Conservation (phyloP, 129 eudicot genomes). For the Pulicaria dysenterica region DNA sequence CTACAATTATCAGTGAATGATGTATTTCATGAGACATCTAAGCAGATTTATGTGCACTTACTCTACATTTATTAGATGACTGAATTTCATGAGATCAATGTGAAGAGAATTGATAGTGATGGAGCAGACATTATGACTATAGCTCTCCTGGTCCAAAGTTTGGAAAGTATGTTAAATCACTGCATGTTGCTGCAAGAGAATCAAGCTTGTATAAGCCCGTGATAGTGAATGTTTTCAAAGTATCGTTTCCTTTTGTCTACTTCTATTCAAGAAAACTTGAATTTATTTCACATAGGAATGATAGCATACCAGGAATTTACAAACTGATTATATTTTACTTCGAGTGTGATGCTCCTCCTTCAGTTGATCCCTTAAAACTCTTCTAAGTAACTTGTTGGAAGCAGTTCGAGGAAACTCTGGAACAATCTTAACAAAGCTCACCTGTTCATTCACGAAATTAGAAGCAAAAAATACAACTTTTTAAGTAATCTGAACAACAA, state of each 20-base stretch:
- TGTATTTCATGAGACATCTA: no score
- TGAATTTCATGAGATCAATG: no score
- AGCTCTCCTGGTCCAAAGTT: no score
- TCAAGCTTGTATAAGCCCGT: slow-evolving; percentile 16
- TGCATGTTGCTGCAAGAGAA: no score
- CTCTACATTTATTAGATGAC: no score
- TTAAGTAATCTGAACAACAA: background rate
- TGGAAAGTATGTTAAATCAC: no score
- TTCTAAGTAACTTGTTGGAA: slow-evolving; percentile 75
- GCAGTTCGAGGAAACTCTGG: slow-evolving; percentile 87
- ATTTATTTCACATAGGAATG: background rate
- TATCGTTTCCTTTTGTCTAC: background rate
- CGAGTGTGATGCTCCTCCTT: slow-evolving; percentile 50
- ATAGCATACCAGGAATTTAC: background rate
- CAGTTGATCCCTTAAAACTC: slow-evolving; percentile 74
- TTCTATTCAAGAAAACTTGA: slow-evolving; percentile 6
- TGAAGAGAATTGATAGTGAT: no score
- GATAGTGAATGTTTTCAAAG: background rate
- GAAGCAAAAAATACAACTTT: background rate
- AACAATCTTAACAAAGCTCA: slow-evolving; percentile 65
- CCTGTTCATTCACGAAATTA: slow-evolving; percentile 50
- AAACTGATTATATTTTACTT: slow-evolving; percentile 53
- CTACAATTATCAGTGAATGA: no score
- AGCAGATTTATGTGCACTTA: no score
- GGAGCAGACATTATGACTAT: no score